Evolutionary conservation across 306 rosid genomes (phyloP).

Genomic region (Amphicarpaea edgeworthii): DNA sequence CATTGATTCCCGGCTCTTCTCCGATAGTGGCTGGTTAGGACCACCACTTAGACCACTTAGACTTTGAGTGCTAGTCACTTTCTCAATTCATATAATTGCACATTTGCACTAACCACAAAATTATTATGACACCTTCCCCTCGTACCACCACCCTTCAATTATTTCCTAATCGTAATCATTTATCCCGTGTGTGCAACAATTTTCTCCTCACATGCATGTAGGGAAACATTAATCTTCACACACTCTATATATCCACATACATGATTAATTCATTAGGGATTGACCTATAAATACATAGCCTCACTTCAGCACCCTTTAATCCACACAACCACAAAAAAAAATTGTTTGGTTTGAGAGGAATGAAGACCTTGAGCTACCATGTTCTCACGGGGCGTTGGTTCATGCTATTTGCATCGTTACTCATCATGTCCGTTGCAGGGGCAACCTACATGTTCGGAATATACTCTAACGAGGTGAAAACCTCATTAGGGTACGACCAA

Average conservation of each 20-base stretch:
- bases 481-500: constrained; percentile 73
- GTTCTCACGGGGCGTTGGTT: constrained; percentile 75
- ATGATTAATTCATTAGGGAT: too few relatives aligned
- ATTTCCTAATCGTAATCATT: constrained; percentile 14
- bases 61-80: constrained; percentile 27
- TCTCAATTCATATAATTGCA: constrained; percentile 21
- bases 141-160: neutral
- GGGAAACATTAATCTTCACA: neutral
- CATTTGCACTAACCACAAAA: constrained; percentile 1
- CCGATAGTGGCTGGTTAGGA: neutral
- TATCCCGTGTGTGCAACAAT: neutral
- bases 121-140: neutral
- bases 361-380: constrained; percentile 47
- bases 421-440: constrained; percentile 74
- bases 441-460: constrained; percentile 73
- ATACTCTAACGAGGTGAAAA: constrained; percentile 68
- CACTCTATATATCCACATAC: constrained; percentile 3
- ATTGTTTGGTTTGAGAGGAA: constrained; percentile 15
- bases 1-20: neutral
- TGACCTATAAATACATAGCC: too few relatives aligned
- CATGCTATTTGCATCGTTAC: constrained; percentile 70
- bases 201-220: neutral
- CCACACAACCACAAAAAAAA: neutral
- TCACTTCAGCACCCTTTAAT: neutral
- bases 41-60: neutral